Evolutionary conservation across 805 yeast species (phyloP).

Genomic region (Ogataea nitratoaversa): DNA sequence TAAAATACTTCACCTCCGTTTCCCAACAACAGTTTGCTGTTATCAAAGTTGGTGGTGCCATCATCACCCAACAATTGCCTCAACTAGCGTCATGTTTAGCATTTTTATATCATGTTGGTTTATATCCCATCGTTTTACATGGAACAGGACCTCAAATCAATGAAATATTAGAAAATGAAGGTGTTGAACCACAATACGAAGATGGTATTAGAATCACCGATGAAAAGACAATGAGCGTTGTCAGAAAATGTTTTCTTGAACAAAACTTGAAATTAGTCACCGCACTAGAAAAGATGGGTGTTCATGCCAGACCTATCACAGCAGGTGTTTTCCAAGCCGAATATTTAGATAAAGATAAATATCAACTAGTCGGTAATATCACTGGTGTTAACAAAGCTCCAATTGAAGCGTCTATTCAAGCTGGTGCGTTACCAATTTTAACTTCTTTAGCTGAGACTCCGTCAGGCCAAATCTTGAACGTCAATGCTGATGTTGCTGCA

Average conservation of each 20-base stretch:
- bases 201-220: constrained; percentile 98
- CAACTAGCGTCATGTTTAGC: constrained; percentile 95
- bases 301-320: constrained; percentile 96
- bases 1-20: constrained; percentile 94
- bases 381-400: constrained; percentile 82
- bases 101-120: constrained; percentile 93
- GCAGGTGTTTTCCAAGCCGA: constrained; percentile 96
- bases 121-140: constrained; percentile 93
- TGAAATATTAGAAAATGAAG: constrained; percentile 86
- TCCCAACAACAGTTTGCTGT: constrained; percentile 97
- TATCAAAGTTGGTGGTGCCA: constrained; percentile 98
- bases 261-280: constrained; percentile 94
- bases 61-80: constrained; percentile 88
- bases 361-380: constrained; percentile 89
- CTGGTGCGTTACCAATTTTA: constrained; percentile 94
- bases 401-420: constrained; percentile 89
- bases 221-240: constrained; percentile 91
- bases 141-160: constrained; percentile 99
- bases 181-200: constrained; percentile 91
- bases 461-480: constrained; percentile 94
- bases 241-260: constrained; percentile 90
- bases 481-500: constrained; percentile 98
- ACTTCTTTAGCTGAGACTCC: constrained; percentile 96
- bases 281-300: constrained; percentile 94
- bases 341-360: constrained; percentile 84